A percentile compares a stretch with the other conserved stretches of the same genome.
Conservation (phyloP, 805 yeast species). For the Komagataella pastoris region DNA sequence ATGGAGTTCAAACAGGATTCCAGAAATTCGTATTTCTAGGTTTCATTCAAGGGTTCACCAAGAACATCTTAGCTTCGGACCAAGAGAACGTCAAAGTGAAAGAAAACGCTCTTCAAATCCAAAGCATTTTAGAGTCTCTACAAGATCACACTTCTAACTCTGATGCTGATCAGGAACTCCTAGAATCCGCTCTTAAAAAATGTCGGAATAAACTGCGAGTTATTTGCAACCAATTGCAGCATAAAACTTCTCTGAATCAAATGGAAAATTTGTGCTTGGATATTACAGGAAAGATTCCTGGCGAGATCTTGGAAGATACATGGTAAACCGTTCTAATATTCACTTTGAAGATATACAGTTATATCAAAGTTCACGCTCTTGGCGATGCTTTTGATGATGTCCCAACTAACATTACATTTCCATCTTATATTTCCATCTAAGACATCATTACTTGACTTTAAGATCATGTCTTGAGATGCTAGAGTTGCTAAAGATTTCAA, state of each 20-base stretch:
- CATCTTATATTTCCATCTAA: conserved; percentile 63
- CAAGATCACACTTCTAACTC: conserved; percentile 1
- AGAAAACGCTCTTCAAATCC: conserved; percentile 11
- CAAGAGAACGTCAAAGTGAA: conserved; percentile 32
- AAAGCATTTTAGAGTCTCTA: not conserved
- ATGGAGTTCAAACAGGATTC: conserved; percentile 70
- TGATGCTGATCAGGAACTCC: conserved; percentile 1
- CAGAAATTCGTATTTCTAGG: conserved; percentile 64
- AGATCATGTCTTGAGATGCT: conserved; percentile 17
- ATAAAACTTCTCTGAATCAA: not conserved
- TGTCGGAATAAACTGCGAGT: not conserved
- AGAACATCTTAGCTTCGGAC: conserved; percentile 20
- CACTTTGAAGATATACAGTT: conserved; percentile 10
- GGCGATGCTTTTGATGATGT: conserved; percentile 44
- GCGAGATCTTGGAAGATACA: not conserved
- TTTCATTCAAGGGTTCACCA: not conserved
- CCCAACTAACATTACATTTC: conserved; percentile 69
- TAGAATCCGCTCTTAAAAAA: not conserved
- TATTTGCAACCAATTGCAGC: not conserved
- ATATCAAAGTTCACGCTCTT: conserved; percentile 54
- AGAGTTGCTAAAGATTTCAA: conserved; percentile 23
- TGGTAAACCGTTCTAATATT: not conserved
- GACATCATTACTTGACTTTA: conserved; percentile 18
- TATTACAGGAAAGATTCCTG: not conserved
- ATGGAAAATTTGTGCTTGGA: not conserved